Conservation (phyloP, 345 rosid species). For the Citrus maxima region DNA sequence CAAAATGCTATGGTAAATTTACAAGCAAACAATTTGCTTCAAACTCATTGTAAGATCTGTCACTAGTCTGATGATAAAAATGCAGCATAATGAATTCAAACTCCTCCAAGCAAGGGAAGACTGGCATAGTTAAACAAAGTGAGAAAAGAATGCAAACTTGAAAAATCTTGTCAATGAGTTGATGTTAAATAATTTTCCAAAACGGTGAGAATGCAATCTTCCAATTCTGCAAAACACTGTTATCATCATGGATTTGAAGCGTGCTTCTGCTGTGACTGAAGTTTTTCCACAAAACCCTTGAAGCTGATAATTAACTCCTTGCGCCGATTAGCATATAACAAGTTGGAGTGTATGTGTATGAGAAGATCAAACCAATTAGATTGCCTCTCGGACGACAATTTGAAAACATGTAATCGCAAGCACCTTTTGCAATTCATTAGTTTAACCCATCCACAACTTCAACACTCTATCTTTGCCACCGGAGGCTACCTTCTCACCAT, state of each 20-base stretch:
- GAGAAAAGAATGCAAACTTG: neutral
- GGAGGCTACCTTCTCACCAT: constrained; percentile 96
- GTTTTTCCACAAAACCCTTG: neutral
- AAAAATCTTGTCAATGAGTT: too few species aligned
- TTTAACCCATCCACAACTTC: constrained; percentile 92
- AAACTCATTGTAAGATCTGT: neutral
- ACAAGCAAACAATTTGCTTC: neutral
- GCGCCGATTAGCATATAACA: neutral
- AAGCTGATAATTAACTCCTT: neutral
- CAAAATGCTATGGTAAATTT: neutral
- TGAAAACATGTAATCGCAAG: neutral
- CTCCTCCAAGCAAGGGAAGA: neutral
- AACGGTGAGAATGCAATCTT: neutral
- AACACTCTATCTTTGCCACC: constrained; percentile 89
- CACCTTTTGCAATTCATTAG: neutral
- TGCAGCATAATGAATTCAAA: neutral
- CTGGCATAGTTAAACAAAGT: neutral
- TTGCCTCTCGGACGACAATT: neutral
- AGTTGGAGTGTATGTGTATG: neutral
- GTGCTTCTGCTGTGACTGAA: neutral
- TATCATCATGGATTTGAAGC: neutral
- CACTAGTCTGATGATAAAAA: neutral
- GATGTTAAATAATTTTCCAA: too few species aligned
- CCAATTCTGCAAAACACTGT: neutral
- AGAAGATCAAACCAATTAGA: neutral